A percentile compares a stretch with the other conserved stretches of the same genome.
Conservation (phyloP, 2,329 filamentous ascomycete species). For the Dactylella cylindrospora region DNA sequence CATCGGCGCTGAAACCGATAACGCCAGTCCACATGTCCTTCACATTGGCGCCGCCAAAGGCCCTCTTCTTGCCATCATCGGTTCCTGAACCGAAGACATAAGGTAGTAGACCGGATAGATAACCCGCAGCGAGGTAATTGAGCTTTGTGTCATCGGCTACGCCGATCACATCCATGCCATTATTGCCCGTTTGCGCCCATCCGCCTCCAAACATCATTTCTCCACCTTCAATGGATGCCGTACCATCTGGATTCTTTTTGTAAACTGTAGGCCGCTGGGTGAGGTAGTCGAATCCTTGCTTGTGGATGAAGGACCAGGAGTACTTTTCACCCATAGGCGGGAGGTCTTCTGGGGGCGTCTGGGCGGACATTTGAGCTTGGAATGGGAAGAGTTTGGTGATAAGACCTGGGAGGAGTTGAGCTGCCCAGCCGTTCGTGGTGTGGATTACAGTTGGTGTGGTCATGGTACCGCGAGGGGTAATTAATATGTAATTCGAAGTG, state of each 20-base stretch:
- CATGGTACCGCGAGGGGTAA: conserved; percentile 56
- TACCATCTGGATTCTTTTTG: conserved; percentile 45
- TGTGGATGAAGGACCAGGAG: conserved; percentile 58
- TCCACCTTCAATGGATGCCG: conserved; percentile 47
- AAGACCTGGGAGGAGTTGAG: conserved; percentile 58
- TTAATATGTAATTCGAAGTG: conserved; percentile 53
- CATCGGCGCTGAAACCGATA: conserved; percentile 57
- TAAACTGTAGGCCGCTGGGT: conserved; percentile 49
- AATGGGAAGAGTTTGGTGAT: conserved; percentile 55
- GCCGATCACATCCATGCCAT: conserved; percentile 57
- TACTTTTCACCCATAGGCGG: conserved; percentile 48
- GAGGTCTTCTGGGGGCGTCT: conserved; percentile 53
- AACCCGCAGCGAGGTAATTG: conserved; percentile 53
- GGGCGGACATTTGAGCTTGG: conserved; percentile 59
- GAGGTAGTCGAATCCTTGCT: conserved; percentile 58
- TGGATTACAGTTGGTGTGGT: conserved; percentile 59
- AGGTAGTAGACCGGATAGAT: conserved; percentile 54
- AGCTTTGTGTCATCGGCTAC: conserved; percentile 55
- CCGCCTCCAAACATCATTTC: conserved; percentile 62
- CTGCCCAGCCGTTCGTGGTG: conserved; percentile 61
- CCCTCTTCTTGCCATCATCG: conserved; percentile 40
- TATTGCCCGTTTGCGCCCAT: conserved; percentile 53
- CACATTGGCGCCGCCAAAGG: conserved; percentile 47
- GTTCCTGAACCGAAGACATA: conserved; percentile 53
- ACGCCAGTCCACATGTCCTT: conserved; percentile 58